Evolutionary conservation across 192 early-diverging fungal species (phyloP).

Genomic region (Obelidium mucronatum): DNA sequence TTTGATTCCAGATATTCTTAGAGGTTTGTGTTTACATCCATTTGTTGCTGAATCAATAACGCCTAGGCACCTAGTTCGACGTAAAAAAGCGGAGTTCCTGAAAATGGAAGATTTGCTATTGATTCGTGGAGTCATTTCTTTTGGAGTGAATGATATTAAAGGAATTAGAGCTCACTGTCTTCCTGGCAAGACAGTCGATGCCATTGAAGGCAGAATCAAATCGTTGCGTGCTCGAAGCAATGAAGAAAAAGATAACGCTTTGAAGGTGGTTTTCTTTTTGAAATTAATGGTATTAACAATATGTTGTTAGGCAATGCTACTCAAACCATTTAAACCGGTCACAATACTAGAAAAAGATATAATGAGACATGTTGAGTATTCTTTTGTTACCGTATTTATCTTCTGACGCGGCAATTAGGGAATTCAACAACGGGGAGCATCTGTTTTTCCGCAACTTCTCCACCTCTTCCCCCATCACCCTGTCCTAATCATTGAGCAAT

Average conservation of each 20-base stretch:
- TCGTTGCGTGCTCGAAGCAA: conserved; percentile 4
- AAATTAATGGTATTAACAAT: neutral
- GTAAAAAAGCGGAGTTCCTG: conserved; percentile 18
- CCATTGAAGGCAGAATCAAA: conserved; percentile 14
- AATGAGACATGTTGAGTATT: conserved; percentile 10
- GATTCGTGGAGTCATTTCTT: conserved; percentile 21
- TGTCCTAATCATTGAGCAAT: neutral
- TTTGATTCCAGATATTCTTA: conserved; percentile 7
- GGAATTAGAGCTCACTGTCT: conserved; percentile 30
- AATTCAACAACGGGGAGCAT: neutral
- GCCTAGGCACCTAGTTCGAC: conserved; percentile 20
- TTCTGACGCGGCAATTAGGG: neutral
- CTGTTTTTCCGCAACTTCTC: neutral
- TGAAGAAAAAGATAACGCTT: neutral
- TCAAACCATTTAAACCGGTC: conserved; percentile 30
- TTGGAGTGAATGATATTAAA: conserved; percentile 10
- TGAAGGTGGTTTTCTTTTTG: conserved; percentile 1
- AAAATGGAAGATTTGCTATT: conserved; percentile 26
- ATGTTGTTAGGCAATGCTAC: conserved; percentile 6
- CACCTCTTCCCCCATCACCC: conserved; percentile 25
- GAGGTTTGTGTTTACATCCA: conserved; percentile 4
- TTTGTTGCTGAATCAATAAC: neutral
- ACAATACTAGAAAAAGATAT: conserved; percentile 32
- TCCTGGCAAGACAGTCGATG: conserved; percentile 10
- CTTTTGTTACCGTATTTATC: neutral